Conservation (phyloP, 371 early-diverging fungal species). For the Apophysomyces sp. region DNA sequence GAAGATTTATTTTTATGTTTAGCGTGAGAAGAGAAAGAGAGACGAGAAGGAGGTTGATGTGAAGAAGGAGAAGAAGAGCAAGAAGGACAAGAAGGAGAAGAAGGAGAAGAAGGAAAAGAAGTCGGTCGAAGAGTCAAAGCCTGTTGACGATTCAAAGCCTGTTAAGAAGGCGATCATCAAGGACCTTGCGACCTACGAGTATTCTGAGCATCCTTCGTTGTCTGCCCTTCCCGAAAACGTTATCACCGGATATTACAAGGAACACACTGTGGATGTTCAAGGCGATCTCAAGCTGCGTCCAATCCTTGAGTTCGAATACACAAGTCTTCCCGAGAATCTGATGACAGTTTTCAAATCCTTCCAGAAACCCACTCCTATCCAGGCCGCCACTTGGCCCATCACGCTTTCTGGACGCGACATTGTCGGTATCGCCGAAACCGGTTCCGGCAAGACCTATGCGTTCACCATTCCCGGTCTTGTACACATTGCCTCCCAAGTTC, state of each 20-base stretch:
- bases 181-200: slow-evolving; percentile 32
- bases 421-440: slow-evolving; percentile 84
- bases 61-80: slow-evolving; percentile 18
- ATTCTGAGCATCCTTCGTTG: slow-evolving; percentile 33
- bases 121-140: background rate
- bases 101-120: slow-evolving; percentile 12
- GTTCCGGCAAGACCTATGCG: slow-evolving; percentile 92
- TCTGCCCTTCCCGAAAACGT: slow-evolving; percentile 36
- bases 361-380: slow-evolving; percentile 93
- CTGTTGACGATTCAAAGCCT: slow-evolving; percentile 19
- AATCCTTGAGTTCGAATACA: slow-evolving; percentile 74
- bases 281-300: slow-evolving; percentile 72
- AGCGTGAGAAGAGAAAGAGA: slow-evolving; percentile 1
- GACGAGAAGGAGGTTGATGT: slow-evolving; percentile 10
- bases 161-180: slow-evolving; percentile 18
- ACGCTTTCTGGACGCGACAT: slow-evolving; percentile 73
- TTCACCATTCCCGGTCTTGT: slow-evolving; percentile 94
- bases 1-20: background rate
- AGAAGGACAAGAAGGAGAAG: slow-evolving; percentile 17
- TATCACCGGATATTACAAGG: slow-evolving; percentile 60
- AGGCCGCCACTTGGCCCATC: slow-evolving; percentile 91
- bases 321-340: slow-evolving; percentile 70
- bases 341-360: slow-evolving; percentile 84
- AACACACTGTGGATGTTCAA: slow-evolving; percentile 66
- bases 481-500: slow-evolving; percentile 56